Base-by-base conservation (phyloP, 2,329 filamentous ascomycete species). In the Apiospora pterosperma region DNA sequence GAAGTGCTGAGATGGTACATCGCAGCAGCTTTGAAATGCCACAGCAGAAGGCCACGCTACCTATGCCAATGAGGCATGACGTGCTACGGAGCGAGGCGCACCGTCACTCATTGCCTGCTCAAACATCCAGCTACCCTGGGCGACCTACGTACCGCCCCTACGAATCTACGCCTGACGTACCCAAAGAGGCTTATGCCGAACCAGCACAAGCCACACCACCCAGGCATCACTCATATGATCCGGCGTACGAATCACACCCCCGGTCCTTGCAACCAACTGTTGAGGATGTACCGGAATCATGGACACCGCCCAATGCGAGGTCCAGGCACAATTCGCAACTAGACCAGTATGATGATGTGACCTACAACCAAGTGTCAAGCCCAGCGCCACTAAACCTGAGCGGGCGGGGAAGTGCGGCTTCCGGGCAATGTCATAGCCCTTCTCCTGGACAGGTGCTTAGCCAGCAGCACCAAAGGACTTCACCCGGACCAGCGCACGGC, bases 211-310 rank as follows among this genome's bases (percentile, higher is more conserved):
- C 77, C 1, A 70, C 78, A 1, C 75, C 77, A 1, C 77, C 80
- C 2, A 79, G 81, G 44, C 82, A 86, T 62, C 78, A 82, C 63
- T 83, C 85, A 0, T 84, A 85, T 64, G 85, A 88, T 66, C 72
- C 75, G 34, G 73, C 73, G 21, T 82, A 80, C 69, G 84, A 83
- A 62, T 70, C 75, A 41, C 81, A 81, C 44, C 77, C 79, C 70
- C 80, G 81, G 65, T 81, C 83, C 0, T 83, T 87, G 84, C 87
- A 88, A 69, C 86, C 84, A 3, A 89, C 84, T 7, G 87, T 88
- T 6, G 88, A 90, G 71, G 88, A 90, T 67, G 86, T 83, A 6
- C 87, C 88, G 4, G 86, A 88, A 60, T 83, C 84, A 1, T 76
- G 75, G 75, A 76, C 73, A 12, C 75, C 75, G 10, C 75, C 75